phyloP scores from a whole-genome alignment of 2,329 filamentous ascomycete genomes.

The Nannizzia gypsea region DNA sequence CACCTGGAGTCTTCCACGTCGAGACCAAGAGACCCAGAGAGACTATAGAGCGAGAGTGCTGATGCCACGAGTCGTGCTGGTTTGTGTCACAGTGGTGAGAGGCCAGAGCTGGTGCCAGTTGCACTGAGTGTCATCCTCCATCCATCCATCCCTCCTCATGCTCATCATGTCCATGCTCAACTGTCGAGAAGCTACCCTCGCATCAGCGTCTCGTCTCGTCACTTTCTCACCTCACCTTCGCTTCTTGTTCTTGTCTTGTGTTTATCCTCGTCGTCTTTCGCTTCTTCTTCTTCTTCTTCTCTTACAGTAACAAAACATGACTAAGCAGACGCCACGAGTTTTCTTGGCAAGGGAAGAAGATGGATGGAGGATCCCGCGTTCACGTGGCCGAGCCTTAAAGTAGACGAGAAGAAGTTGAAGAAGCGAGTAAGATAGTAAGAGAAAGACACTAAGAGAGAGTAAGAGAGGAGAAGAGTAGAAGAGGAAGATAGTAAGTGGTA shows the following conservation, averaged over 20 bases:
- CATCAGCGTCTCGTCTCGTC: too few species aligned
- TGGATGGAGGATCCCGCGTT: neutral
- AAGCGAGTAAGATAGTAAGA: neutral
- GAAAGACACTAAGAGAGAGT: neutral
- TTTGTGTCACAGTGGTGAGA: neutral
- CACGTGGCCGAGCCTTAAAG: constrained; percentile 1
- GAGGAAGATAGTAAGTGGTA: constrained; percentile 1
- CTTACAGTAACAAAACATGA: neutral
- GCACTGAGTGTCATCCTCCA: neutral
- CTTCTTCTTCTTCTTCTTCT: too few species aligned
- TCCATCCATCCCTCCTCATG: neutral
- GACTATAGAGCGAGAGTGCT: neutral
- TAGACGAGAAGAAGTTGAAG: neutral
- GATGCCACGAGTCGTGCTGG: constrained; percentile 3
- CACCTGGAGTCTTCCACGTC: neutral
- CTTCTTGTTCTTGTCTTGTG: too few species aligned
- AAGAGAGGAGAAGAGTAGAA: constrained; percentile 1
- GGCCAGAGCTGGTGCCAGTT: neutral
- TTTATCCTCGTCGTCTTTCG: too few species aligned
- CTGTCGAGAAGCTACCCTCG: neutral
- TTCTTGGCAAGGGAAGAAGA: neutral
- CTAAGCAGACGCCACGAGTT: constrained; percentile 1
- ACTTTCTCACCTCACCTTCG: too few species aligned
- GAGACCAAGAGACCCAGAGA: neutral
- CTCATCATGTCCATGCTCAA: neutral